These are phyloP conservation scores for Xylaria sp. DNA, from an alignment of 2,329 filamentous ascomycete genomes.

Conservation along the genomic window DNA sequence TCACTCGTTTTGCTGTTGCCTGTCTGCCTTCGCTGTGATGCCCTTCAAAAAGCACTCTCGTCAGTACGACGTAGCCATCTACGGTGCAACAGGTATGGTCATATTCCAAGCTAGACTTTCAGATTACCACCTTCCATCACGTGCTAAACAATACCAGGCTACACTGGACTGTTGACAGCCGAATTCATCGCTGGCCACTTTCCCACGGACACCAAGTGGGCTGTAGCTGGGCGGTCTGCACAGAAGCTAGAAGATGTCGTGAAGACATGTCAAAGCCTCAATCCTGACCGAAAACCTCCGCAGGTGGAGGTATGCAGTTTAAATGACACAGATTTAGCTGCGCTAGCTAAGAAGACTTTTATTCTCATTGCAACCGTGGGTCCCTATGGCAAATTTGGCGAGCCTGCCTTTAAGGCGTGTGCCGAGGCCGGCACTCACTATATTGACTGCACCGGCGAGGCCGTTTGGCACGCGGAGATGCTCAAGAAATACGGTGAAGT, in stretches of 20 bases:
- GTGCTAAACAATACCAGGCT: constrained; percentile 42
- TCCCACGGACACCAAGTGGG: constrained; percentile 49
- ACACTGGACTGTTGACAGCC: constrained; percentile 49
- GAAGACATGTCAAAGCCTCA: constrained; percentile 72
- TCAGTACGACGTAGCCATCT: constrained; percentile 67
- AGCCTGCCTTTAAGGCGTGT: constrained; percentile 70
- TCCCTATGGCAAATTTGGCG: constrained; percentile 67
- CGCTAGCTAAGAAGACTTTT: constrained; percentile 66
- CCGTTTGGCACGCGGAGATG: constrained; percentile 69
- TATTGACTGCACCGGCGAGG: constrained; percentile 71
- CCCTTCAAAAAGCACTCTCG: constrained; percentile 62
- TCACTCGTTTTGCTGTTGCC: neutral
- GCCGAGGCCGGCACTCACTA: constrained; percentile 73
- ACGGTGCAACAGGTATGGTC: constrained; percentile 65
- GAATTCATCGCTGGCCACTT: constrained; percentile 49
- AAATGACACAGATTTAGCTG: constrained; percentile 57
- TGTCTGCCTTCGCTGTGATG: constrained; percentile 51
- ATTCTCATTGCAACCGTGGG: constrained; percentile 69
- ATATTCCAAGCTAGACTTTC: neutral
- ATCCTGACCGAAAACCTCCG: constrained; percentile 69
- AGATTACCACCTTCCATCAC: neutral
- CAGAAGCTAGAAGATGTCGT: constrained; percentile 74
- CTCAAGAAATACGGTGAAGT: constrained; percentile 66
- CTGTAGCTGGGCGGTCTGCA: constrained; percentile 50
- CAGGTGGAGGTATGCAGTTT: constrained; percentile 65